Conservation (phyloP, 2,329 filamentous ascomycete species). For the Aspergillus luchuensis region DNA sequence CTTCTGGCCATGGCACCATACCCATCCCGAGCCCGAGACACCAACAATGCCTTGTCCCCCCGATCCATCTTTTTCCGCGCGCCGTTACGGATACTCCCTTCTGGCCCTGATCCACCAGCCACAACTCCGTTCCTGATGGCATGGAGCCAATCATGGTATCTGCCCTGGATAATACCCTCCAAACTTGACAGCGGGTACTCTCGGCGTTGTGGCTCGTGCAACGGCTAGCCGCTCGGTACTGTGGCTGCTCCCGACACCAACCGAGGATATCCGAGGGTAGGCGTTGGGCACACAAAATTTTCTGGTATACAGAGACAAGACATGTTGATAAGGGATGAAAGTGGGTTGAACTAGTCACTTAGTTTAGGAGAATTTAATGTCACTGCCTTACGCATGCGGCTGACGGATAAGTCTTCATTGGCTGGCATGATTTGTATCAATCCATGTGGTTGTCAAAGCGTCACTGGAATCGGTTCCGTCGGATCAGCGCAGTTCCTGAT, state of each 20-base stretch:
- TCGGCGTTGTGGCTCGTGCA: constrained; percentile 1
- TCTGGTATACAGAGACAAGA: background rate
- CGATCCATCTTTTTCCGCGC: constrained; percentile 3
- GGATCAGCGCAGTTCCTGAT: no score
- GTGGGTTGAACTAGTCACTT: no score
- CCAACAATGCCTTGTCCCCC: background rate
- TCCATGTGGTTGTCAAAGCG: no score
- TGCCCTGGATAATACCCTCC: background rate
- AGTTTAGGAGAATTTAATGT: background rate
- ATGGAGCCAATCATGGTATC: background rate
- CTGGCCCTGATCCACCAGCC: background rate
- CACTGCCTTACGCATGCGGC: background rate
- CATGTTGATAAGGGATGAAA: background rate
- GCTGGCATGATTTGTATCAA: background rate
- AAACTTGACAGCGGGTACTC: background rate
- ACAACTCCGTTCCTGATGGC: background rate
- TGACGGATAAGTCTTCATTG: background rate
- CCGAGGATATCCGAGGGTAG: background rate
- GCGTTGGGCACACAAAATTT: background rate
- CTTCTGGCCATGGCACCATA: background rate
- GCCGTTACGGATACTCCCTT: background rate
- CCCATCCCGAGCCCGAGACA: background rate
- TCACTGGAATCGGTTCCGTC: no score
- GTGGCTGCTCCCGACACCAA: background rate
- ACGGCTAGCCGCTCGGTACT: background rate